phyloP scores from a whole-genome alignment of 2,329 filamentous ascomycete species.

The Aspergillus brasiliensis region DNA sequence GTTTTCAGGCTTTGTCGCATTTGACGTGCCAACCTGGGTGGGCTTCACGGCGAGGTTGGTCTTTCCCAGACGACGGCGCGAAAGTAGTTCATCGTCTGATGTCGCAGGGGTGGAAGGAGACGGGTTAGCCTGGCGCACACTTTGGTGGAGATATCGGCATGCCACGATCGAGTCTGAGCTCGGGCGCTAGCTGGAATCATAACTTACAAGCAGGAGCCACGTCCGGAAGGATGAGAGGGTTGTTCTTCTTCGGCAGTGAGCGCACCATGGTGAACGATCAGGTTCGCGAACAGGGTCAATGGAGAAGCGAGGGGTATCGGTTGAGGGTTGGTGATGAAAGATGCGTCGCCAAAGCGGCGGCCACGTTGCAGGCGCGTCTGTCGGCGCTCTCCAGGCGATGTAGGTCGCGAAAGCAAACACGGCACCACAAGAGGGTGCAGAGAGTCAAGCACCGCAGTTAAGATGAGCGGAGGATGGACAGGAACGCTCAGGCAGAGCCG shows the following conservation, averaged over 20 bases:
- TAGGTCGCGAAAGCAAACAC: conserved; percentile 24
- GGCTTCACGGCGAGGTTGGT: conserved; percentile 86
- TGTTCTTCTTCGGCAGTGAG: conserved; percentile 48
- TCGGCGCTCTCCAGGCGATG: conserved; percentile 13
- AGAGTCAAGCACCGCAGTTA: conserved; percentile 13
- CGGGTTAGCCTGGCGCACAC: conserved; percentile 20
- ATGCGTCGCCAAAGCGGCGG: conserved; percentile 40
- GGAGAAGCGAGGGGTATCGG: conserved; percentile 12
- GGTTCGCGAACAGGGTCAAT: conserved; percentile 7
- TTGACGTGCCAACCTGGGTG: conserved; percentile 68
- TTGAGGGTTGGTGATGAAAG: conserved; percentile 20
- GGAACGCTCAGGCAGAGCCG: conserved; percentile 3
- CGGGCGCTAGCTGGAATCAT: conserved; percentile 20
- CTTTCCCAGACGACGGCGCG: conserved; percentile 85
- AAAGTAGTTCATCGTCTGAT: conserved; percentile 72
- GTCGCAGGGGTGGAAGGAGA: conserved; percentile 1
- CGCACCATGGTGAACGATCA: conserved; percentile 41
- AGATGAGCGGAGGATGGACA: conserved; percentile 4
- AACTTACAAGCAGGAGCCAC: conserved; percentile 50
- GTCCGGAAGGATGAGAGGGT: conserved; percentile 49
- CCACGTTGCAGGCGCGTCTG: conserved; percentile 50
- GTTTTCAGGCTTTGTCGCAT: conserved; percentile 71
- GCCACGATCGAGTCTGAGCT: conserved; percentile 1
- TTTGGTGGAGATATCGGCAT: background rate
- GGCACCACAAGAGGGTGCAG: conserved; percentile 15